A percentile compares a stretch with the other conserved stretches of the same genome.
phyloP scores from a whole-genome alignment of 192 early-diverging fungal species.

The Neocallimastix lanati region DNA sequence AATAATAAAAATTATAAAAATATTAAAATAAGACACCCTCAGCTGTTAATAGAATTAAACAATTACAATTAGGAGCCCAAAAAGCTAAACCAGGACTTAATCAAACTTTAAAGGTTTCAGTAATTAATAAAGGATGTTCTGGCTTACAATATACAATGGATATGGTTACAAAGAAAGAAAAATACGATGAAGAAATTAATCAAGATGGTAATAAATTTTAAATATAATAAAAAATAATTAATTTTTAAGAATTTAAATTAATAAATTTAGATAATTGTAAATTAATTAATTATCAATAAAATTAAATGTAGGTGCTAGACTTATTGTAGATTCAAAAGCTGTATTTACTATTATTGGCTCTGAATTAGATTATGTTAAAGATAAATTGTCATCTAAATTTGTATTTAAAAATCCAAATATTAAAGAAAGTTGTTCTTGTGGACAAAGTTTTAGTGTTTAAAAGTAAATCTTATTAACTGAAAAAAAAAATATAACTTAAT shows the following conservation, averaged over 20 bases:
- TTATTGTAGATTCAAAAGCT: conserved; percentile 93
- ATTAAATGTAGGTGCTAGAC: conserved; percentile 75
- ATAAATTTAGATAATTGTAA: too few relatives aligned
- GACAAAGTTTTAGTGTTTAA: conserved; percentile 76
- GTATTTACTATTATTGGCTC: conserved; percentile 84
- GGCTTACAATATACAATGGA: conserved; percentile 76
- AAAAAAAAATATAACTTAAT: too few relatives aligned
- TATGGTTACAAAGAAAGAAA: conserved; percentile 50
- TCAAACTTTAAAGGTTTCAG: conserved; percentile 7
- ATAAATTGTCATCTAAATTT: conserved; percentile 76
- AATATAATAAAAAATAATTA: too few relatives aligned
- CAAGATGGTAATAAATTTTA: conserved; percentile 97
- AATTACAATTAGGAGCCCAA: neutral
- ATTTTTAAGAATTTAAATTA: too few relatives aligned
- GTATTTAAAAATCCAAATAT: conserved; percentile 96
- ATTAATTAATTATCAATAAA: too few relatives aligned
- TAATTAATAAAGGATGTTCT: conserved; percentile 92
- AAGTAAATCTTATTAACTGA: too few relatives aligned
- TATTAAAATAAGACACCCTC: neutral
- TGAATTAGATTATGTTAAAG: conserved; percentile 95
- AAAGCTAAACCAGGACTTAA: neutral
- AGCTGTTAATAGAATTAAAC: neutral
- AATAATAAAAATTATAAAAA: neutral
- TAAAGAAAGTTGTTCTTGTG: conserved; percentile 77
- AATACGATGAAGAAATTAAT: conserved; percentile 84